A percentile compares a stretch with the other conserved stretches of the same genome.
These are phyloP conservation scores for Apiospora phragmitis DNA, from an alignment of 2,329 filamentous ascomycete species.

Conservation along the genomic window DNA sequence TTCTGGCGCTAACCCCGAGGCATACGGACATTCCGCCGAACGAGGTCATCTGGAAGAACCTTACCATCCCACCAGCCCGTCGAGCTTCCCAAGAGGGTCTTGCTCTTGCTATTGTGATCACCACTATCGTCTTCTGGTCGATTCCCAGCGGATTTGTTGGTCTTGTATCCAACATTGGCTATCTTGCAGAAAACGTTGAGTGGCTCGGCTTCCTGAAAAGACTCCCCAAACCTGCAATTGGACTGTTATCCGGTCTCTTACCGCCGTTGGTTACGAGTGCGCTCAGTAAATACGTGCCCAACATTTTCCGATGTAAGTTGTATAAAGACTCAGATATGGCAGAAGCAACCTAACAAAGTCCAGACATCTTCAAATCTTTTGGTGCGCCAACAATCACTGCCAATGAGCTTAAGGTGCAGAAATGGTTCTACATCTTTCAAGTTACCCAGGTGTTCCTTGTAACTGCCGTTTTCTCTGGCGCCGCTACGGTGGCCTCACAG, in stretches of 20 bases:
- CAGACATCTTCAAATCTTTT: conserved; percentile 67
- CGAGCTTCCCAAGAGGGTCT: conserved; percentile 46
- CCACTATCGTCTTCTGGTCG: conserved; percentile 83
- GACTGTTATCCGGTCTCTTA: conserved; percentile 80
- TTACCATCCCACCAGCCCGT: conserved; percentile 48
- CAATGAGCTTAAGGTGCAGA: conserved; percentile 77
- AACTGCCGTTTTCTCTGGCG: conserved; percentile 72
- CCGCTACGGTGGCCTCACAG: conserved; percentile 28
- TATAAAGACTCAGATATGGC: not conserved
- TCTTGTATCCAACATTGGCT: conserved; percentile 79
- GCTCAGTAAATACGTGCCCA: conserved; percentile 80
- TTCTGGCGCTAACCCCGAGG: conserved; percentile 26
- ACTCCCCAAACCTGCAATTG: conserved; percentile 68
- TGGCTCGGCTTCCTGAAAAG: conserved; percentile 74
- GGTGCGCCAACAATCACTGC: conserved; percentile 70
- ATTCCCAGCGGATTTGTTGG: conserved; percentile 77
- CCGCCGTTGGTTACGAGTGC: conserved; percentile 78
- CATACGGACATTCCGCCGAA: conserved; percentile 46
- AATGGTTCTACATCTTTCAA: conserved; percentile 78
- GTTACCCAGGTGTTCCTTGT: conserved; percentile 85
- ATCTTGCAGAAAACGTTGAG: conserved; percentile 61
- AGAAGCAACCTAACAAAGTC: not conserved
- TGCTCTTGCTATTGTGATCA: conserved; percentile 65
- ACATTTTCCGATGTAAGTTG: conserved; percentile 68
- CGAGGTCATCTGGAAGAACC: conserved; percentile 85